Evolutionary conservation across 108 stramenopile genomes (phyloP).

Genomic region (Nitzschia sp.): DNA sequence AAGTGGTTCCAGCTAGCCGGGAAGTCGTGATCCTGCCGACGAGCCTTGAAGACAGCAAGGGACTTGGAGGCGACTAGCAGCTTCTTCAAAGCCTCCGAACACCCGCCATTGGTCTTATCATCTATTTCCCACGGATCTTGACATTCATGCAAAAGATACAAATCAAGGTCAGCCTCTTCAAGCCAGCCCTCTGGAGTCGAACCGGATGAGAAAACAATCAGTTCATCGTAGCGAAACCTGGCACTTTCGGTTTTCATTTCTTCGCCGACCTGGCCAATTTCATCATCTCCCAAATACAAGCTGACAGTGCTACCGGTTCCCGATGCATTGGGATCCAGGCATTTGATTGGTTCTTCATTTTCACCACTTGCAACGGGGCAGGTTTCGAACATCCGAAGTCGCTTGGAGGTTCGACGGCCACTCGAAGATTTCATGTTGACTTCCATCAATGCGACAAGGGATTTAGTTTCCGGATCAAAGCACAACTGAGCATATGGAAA

Average conservation of each 20-base stretch:
- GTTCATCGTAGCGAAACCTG: slow-evolving; percentile 15
- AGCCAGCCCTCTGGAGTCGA: slow-evolving; percentile 4
- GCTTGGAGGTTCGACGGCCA: background rate
- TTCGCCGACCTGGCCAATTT: background rate
- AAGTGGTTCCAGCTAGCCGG: too few relatives aligned
- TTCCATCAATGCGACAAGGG: slow-evolving; percentile 32
- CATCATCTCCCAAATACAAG: background rate
- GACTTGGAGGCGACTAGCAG: slow-evolving; percentile 22
- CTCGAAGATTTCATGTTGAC: background rate
- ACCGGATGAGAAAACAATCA: slow-evolving; percentile 21
- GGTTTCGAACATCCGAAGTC: too few relatives aligned
- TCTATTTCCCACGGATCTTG: slow-evolving; percentile 23
- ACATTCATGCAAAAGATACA: slow-evolving; percentile 31
- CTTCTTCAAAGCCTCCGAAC: slow-evolving; percentile 25
- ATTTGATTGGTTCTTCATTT: background rate
- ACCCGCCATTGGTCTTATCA: background rate
- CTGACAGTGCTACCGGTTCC: slow-evolving; percentile 2
- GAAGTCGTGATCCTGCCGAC: too few relatives aligned
- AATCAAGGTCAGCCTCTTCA: slow-evolving; percentile 20
- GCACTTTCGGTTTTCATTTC: background rate
- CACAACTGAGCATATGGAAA: slow-evolving; percentile 32
- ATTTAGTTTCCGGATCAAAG: slow-evolving; percentile 34
- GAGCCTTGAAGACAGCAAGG: background rate
- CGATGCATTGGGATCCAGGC: background rate
- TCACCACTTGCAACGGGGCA: background rate